Percentiles rank a stretch among this genome's conserved stretches.
Conservation (phyloP, 2,329 filamentous ascomycete species). For the Biscogniauxia sp. region DNA sequence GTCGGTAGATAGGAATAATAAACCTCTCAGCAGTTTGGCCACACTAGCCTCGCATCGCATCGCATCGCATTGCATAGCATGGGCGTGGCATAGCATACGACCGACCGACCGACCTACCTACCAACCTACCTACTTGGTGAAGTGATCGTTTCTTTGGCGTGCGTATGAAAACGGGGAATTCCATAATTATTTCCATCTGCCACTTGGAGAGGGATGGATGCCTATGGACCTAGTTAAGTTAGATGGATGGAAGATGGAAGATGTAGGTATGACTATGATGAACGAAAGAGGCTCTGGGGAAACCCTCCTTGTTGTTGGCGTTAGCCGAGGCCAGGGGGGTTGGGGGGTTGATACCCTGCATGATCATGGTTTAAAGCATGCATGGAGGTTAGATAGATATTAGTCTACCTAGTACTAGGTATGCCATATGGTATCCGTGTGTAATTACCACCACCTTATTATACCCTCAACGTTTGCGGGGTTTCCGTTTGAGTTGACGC, state of each 20-base stretch:
- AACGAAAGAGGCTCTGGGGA: not conserved
- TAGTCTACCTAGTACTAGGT: not conserved
- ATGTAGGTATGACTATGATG: not conserved
- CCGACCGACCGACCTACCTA: not conserved
- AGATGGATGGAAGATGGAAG: too few relatives aligned
- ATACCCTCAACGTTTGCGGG: not conserved
- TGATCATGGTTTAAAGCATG: not conserved
- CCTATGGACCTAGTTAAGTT: too few relatives aligned
- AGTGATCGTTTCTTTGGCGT: too few relatives aligned
- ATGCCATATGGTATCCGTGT: not conserved
- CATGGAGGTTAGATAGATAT: not conserved
- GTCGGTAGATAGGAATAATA: not conserved
- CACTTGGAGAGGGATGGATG: not conserved
- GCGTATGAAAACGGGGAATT: not conserved
- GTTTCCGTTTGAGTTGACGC: too few relatives aligned
- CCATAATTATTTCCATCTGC: not conserved
- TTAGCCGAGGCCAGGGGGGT: not conserved
- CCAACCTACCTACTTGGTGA: too few relatives aligned
- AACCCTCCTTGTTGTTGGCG: not conserved
- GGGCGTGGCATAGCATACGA: not conserved
- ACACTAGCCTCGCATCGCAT: too few relatives aligned
- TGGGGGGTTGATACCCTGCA: not conserved
- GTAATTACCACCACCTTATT: not conserved
- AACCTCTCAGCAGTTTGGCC: not conserved
- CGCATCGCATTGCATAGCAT: too few relatives aligned